phyloP scores from a whole-genome alignment of 208 protist species.

The Crithidia sp. region DNA sequence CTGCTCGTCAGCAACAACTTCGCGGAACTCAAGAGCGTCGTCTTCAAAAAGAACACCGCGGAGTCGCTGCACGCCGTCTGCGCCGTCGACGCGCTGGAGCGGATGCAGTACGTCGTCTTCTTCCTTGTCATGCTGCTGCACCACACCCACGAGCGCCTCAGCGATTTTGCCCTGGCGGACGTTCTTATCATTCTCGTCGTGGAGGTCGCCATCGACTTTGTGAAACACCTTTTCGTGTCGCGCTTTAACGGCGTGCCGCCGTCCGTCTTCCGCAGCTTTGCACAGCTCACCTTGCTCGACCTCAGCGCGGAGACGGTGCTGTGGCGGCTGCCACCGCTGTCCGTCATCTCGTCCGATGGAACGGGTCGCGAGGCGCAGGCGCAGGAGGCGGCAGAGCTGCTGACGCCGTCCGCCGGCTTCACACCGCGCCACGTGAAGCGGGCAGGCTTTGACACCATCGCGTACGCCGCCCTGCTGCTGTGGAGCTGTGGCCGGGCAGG shows the following conservation, averaged over 20 bases:
- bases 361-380: neutral
- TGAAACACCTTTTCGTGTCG: constrained; percentile 92
- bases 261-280: constrained; percentile 61
- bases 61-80: constrained; percentile 88
- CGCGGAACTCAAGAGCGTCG: constrained; percentile 91
- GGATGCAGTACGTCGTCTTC: constrained; percentile 46
- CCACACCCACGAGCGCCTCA: constrained; percentile 29
- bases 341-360: neutral
- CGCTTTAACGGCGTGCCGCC: constrained; percentile 89
- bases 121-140: constrained; percentile 80
- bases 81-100: constrained; percentile 83
- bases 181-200: constrained; percentile 47
- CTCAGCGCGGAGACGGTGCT: constrained; percentile 46
- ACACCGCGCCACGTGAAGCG: constrained; percentile 50
- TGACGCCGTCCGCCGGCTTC: constrained; percentile 46
- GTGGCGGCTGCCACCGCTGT: constrained; percentile 39
- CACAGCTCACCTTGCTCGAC: constrained; percentile 51
- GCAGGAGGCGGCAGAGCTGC: constrained; percentile 17
- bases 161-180: constrained; percentile 36
- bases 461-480: constrained; percentile 52
- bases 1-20: constrained; percentile 95
- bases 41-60: constrained; percentile 92
- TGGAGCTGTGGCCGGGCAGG: constrained; percentile 44
- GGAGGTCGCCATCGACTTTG: constrained; percentile 89
- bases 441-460: constrained; percentile 44